Base-by-base conservation (phyloP, 140 eudicot genomes). In the Erigeron philadelphicus region DNA sequence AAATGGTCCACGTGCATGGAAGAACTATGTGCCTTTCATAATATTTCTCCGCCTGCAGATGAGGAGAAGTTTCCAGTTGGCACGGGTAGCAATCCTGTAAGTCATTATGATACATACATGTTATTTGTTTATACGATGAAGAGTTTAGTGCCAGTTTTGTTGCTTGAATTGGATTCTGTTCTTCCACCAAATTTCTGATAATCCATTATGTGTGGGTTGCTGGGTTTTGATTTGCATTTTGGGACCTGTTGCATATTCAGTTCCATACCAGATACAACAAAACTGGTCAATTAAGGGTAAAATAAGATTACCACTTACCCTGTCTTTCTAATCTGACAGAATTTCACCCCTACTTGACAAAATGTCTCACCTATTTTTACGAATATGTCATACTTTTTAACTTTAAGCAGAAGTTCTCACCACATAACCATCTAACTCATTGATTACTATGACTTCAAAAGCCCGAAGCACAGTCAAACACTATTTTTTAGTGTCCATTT, bases 11-110 rank as follows among this genome's bases (percentile, higher is more conserved):
- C 70, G 38, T 87, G 95, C 77, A 72, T 84, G 82, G 75, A 54
- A 76, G 82, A 83, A 68, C 74, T 92, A 57, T 92, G 95, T 75
- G 68, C 66, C 50, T 88, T 81, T 71, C 90, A 88, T 72, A 76
- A 71, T 48, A 62, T 88, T 15, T 81, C 90, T 78, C 63, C 78
- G 68, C 98, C 98, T 41, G 72, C 76, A 53, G 87, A 84, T 75
- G 95, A 77, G 45, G 98, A 92, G 79, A 88, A 81, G 81, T 87
- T 92, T 83, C 98, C 96, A 8, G 93, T 88, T 9, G 98, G 98
- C 84, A 92, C 90, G 19, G 98, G 98, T 72, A 92, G 98, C 88
- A 92, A 92, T 81, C 98, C 98, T 65, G 98, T 92, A 86, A 84
- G 98, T 78, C 31, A 21, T 44, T 68, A 54, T 54, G 11, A 52